Base-by-base conservation (phyloP, 495 filamentous ascomycete genomes). In the Physcia stellaris region DNA sequence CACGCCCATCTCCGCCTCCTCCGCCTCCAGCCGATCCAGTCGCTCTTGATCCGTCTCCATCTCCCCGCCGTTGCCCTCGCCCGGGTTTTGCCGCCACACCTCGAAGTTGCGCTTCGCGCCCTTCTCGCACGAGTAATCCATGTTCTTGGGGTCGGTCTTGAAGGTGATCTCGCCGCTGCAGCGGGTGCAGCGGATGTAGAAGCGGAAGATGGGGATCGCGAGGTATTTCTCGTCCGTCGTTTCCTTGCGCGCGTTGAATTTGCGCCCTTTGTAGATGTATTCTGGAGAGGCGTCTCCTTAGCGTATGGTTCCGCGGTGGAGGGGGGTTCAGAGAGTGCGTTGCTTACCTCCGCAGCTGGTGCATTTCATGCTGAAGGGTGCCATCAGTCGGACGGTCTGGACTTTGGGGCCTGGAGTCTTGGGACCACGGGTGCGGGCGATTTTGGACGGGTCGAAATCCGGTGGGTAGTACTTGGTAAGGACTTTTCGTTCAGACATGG, bases 401-500 rank as follows among this genome's bases (percentile, higher is more conserved):
- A 84, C 72, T 45, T 87, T 88, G 4, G 82, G 82, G 4, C 83
- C 84, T 24, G 71, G 62, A 24, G 58, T 41, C 50, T 88, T 90
- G 21, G 77, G 75, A 3, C 63, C 66, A 13, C 75, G 70, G 4
- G 74, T 73, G 32, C 85, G 80, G 37, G 71, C 66, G 63, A 88
- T 77, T 48, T 79, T 79, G 20, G 75, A 79, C 13, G 92, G 92
- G 62, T 99, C 92, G 61, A 96, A 99, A 59, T 99, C 92, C 18
- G 92, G 86, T 24, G 90, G 90, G 58, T 92, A 96, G 70, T 51
- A 58, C 54, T 70, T 70, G 34, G 61, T 57, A 34, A 87, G 67
- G 46, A 93, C 85, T 67, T 93, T 92, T 53, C 86, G 83, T 67
- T 94, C 86, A 56, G 86, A 92, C 86, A 94, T 94, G n/a, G n/a